Percentiles rank a stretch among this genome's conserved stretches.
Conservation (phyloP, 2,329 filamentous ascomycete species). For the Cladosporium halotolerans region DNA sequence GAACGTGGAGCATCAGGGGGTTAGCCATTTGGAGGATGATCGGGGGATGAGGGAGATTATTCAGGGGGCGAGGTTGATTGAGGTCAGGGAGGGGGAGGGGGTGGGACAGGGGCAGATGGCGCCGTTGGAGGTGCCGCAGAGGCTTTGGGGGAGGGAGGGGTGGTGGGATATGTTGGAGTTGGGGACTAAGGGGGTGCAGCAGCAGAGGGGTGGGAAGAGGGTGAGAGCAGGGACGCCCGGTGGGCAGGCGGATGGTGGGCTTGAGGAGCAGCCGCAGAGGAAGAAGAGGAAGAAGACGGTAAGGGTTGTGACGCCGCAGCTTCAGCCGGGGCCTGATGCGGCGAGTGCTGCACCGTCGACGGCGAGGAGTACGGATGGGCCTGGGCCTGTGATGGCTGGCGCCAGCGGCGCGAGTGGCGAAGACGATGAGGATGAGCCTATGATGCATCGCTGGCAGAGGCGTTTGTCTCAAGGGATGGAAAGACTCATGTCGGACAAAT, state of each 20-base stretch:
- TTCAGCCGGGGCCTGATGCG: not conserved
- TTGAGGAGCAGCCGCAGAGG: not conserved
- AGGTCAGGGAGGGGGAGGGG: slow-evolving; percentile 31
- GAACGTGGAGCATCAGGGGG: slow-evolving; percentile 49
- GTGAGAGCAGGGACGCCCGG: not conserved
- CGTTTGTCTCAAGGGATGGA: not conserved
- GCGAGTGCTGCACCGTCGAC: slow-evolving; percentile 4
- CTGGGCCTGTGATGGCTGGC: not conserved
- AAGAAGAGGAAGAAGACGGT: slow-evolving; percentile 7
- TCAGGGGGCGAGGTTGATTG: slow-evolving; percentile 47
- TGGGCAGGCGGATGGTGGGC: not conserved
- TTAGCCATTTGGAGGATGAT: slow-evolving; percentile 54
- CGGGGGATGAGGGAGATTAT: slow-evolving; percentile 54
- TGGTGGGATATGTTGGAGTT: slow-evolving; percentile 16
- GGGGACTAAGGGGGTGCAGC: not conserved
- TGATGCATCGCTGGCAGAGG: slow-evolving; percentile 4
- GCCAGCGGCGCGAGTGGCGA: not conserved
- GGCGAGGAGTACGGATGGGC: not conserved
- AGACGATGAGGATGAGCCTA: slow-evolving; percentile 11
- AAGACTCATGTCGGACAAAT: too few relatives aligned
- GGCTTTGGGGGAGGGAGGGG: slow-evolving; percentile 38
- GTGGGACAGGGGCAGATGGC: slow-evolving; percentile 35
- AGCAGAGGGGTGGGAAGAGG: not conserved
- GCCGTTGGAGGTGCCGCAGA: slow-evolving; percentile 35
- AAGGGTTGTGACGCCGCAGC: not conserved